Evolutionary conservation across 108 stramenopile genomes (phyloP).

Genomic region (Skeletonema grethae): DNA sequence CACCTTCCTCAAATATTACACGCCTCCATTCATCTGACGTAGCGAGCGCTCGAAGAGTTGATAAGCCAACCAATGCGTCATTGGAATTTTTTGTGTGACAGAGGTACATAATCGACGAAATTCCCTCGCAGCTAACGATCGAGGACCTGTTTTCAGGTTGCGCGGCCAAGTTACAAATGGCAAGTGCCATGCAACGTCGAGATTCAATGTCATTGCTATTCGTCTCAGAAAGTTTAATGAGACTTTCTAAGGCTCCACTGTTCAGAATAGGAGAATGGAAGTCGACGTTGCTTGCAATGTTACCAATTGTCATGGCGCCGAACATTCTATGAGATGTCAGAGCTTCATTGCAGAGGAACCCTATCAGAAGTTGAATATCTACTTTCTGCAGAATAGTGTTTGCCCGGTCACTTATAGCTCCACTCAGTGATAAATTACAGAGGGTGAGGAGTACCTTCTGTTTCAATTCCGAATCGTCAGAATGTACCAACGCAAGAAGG

Average conservation of each 20-base stretch:
- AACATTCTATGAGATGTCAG: slow-evolving; percentile 85
- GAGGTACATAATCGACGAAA: slow-evolving; percentile 71
- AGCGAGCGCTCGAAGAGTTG: slow-evolving; percentile 70
- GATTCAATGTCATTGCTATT: slow-evolving; percentile 70
- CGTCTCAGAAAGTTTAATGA: slow-evolving; percentile 55
- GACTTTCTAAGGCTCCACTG: slow-evolving; percentile 64
- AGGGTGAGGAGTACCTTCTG: slow-evolving; percentile 74
- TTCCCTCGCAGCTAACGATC: slow-evolving; percentile 75
- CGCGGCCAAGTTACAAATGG: slow-evolving; percentile 78
- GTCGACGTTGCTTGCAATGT: slow-evolving; percentile 66
- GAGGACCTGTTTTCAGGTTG: slow-evolving; percentile 47
- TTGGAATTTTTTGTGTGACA: slow-evolving; percentile 60
- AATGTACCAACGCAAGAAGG: slow-evolving; percentile 64
- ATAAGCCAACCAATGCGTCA: slow-evolving; percentile 71
- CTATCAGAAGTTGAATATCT: slow-evolving; percentile 61
- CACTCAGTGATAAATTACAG: slow-evolving; percentile 82
- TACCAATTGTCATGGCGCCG: slow-evolving; percentile 86
- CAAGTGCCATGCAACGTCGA: slow-evolving; percentile 82
- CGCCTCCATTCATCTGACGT: slow-evolving; percentile 55
- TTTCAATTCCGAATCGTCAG: slow-evolving; percentile 78
- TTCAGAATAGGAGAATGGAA: slow-evolving; percentile 60
- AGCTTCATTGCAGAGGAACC: slow-evolving; percentile 73
- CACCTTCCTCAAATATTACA: slow-evolving; percentile 66
- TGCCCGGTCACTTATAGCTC: slow-evolving; percentile 77
- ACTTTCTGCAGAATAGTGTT: slow-evolving; percentile 60